Base-by-base conservation (phyloP, 352 stramenopile genomes). In the Halophytophthora batemanensis region DNA sequence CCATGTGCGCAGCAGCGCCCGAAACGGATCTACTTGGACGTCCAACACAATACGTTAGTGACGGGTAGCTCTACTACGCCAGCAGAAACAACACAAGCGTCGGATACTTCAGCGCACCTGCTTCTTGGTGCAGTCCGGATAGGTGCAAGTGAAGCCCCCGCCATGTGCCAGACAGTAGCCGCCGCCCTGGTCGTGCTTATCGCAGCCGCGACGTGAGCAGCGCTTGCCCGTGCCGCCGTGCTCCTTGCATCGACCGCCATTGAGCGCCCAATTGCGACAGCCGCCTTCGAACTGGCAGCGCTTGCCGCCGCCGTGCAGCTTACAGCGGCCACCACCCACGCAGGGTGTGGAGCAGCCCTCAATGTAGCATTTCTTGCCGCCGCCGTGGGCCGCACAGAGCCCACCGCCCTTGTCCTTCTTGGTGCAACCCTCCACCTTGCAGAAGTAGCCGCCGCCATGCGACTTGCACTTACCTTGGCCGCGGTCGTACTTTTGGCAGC, bases 391-490 rank as follows among this genome's bases (percentile, higher is more conserved):
- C 19, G 78, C 82, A 54, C 85, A 95, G 19, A 86, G 74, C 14
- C 85, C 85, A 4, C 84, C 82, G 18, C 85, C 85, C 45, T 90
- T 87, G 51, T 95, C 83, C 41, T 90, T 90, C 66, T 95, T 95
- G 18, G 48, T 58, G 52, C 85, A 95, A 5, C 75, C 82, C 4
- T 83, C 64, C 4, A 76, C 49, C 45, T 90, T 90, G 50, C 85
- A 95, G 31, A 78, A 80, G 52, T 93, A 91, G 13, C 82, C 82
- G 3, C 82, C 82, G n/a, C 82, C 82, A 45, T 93, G 82, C 11
- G 73, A 63, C 56, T 93, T 93, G 61, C 82, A 93, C 40, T 86
- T 83, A 33, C 80, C 81, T 56, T 91, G 74, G 3, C 80, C 76
- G 41, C 80, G 68, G 46, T 90, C 80, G 45, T 72, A 87, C 53